phyloP scores from a whole-genome alignment of 2,329 filamentous ascomycete species.

The Monosporascus sp. region DNA sequence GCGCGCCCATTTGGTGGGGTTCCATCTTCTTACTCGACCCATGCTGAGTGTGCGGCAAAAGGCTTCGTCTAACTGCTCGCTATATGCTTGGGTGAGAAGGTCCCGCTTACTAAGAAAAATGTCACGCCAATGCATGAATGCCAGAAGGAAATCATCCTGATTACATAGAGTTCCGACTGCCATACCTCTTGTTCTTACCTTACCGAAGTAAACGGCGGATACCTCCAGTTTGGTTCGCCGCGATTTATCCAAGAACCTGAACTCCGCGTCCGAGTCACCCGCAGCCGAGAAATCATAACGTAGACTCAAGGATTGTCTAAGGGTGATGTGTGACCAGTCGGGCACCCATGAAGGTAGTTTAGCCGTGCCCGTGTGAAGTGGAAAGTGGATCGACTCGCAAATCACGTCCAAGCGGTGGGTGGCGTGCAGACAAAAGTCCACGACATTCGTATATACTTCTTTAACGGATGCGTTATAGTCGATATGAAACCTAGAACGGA shows the following conservation, averaged over 20 bases:
- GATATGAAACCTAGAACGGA: slow-evolving; percentile 21
- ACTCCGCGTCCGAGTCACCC: slow-evolving; percentile 11
- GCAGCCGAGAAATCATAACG: slow-evolving; percentile 17
- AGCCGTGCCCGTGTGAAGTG: slow-evolving; percentile 14
- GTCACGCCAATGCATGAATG: slow-evolving; percentile 30
- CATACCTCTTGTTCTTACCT: slow-evolving; percentile 16
- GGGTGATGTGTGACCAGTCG: slow-evolving; percentile 29
- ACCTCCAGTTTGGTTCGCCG: slow-evolving; percentile 23
- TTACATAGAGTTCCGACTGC: slow-evolving; percentile 23
- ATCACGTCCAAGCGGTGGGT: slow-evolving; percentile 27
- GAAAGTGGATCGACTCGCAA: slow-evolving; percentile 30
- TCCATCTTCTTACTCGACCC: slow-evolving; percentile 14
- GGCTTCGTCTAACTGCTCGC: slow-evolving; percentile 2
- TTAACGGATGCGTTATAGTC: slow-evolving; percentile 27
- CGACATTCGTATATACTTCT: slow-evolving; percentile 29
- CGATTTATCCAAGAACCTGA: slow-evolving; percentile 16
- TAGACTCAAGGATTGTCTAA: slow-evolving; percentile 11
- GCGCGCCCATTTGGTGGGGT: slow-evolving; percentile 12
- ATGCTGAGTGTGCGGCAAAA: slow-evolving; percentile 28
- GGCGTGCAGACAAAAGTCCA: slow-evolving; percentile 23
- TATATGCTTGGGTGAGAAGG: not conserved
- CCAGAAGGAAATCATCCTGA: slow-evolving; percentile 28
- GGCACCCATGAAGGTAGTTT: slow-evolving; percentile 30
- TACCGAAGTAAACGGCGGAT: slow-evolving; percentile 25
- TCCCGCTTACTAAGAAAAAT: slow-evolving; percentile 13